Percentiles rank a stretch among this genome's conserved stretches.
Conservation (phyloP, 179 eudicot genomes). For the Monotropa hypopitys region DNA sequence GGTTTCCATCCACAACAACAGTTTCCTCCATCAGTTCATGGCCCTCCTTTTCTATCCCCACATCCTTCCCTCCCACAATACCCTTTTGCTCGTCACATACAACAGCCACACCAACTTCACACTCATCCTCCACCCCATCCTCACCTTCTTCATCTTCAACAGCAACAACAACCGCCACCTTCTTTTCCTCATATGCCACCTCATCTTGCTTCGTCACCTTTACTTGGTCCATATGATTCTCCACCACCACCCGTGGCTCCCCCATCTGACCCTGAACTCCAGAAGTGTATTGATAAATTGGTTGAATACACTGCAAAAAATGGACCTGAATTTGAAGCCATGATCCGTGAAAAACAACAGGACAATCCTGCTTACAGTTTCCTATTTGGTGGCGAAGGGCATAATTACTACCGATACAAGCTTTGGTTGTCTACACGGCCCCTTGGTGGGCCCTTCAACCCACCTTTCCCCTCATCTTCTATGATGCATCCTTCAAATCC, state of each 20-base stretch:
- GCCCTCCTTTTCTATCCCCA: constrained; percentile 49
- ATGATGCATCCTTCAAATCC: constrained; percentile 59
- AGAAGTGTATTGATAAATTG: constrained; percentile 78
- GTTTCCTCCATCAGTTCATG: constrained; percentile 60
- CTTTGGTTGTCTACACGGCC: constrained; percentile 60
- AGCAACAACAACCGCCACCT: constrained; percentile 53
- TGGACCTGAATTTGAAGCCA: constrained; percentile 87
- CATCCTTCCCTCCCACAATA: constrained; percentile 67
- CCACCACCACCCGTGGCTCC: constrained; percentile 66
- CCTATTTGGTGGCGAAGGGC: constrained; percentile 89
- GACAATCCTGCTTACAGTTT: constrained; percentile 76
- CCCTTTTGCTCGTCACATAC: constrained; percentile 57
- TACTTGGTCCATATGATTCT: constrained; percentile 53
- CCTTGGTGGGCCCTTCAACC: constrained; percentile 46
- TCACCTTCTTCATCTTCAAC: constrained; percentile 65
- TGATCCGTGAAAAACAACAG: constrained; percentile 76
- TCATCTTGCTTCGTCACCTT: constrained; percentile 51
- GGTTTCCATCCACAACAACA: constrained; percentile 82
- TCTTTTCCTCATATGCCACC: constrained; percentile 64
- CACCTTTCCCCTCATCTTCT: constrained; percentile 47
- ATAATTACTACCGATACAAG: constrained; percentile 76
- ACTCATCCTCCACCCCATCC: constrained; percentile 53
- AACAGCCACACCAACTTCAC: constrained; percentile 44
- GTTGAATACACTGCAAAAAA: constrained; percentile 74
- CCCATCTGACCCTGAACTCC: constrained; percentile 83